A percentile compares a stretch with the other conserved stretches of the same genome.
Conservation (phyloP, 1,139 yeast species). For the Lodderomyces metapsilosis region DNA sequence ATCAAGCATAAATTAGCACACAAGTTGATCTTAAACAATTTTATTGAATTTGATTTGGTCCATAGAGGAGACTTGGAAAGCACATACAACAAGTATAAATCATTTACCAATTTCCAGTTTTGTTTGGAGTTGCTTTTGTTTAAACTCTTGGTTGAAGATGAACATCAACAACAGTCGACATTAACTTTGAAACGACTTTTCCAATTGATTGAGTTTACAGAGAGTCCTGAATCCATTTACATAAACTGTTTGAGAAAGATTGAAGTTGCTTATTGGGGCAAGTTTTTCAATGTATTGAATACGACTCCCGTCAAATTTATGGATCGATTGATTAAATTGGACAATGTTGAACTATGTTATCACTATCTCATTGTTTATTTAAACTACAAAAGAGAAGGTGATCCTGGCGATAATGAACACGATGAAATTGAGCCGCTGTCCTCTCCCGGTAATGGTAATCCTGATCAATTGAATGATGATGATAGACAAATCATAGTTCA, state of each 20-base stretch:
- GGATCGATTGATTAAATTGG: constrained; percentile 32
- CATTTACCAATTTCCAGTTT: constrained; percentile 34
- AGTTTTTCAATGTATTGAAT: constrained; percentile 33
- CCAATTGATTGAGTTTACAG: constrained; percentile 28
- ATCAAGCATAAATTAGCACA: constrained; percentile 28
- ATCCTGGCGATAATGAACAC: constrained; percentile 13
- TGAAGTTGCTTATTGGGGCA: constrained; percentile 41
- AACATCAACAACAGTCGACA: constrained; percentile 4
- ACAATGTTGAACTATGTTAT: constrained; percentile 42
- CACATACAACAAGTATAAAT: constrained; percentile 25
- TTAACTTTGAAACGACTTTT: constrained; percentile 24
- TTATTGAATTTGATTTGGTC: constrained; percentile 40
- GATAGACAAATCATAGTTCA: constrained; percentile 35
- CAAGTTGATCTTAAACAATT: constrained; percentile 36
- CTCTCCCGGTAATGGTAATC: not conserved
- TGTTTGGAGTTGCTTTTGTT: constrained; percentile 42
- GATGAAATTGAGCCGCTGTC: not conserved
- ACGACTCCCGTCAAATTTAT: constrained; percentile 41
- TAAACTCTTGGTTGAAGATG: constrained; percentile 27
- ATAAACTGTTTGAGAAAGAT: constrained; percentile 46
- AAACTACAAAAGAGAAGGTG: constrained; percentile 38
- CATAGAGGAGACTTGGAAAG: constrained; percentile 19
- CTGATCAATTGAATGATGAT: constrained; percentile 22
- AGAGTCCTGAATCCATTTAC: constrained; percentile 31
- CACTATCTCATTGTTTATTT: constrained; percentile 43